A percentile compares a stretch with the other conserved stretches of the same genome.
Conservation (phyloP, 78 protist genomes). For the Cavenderia fasciculata region DNA sequence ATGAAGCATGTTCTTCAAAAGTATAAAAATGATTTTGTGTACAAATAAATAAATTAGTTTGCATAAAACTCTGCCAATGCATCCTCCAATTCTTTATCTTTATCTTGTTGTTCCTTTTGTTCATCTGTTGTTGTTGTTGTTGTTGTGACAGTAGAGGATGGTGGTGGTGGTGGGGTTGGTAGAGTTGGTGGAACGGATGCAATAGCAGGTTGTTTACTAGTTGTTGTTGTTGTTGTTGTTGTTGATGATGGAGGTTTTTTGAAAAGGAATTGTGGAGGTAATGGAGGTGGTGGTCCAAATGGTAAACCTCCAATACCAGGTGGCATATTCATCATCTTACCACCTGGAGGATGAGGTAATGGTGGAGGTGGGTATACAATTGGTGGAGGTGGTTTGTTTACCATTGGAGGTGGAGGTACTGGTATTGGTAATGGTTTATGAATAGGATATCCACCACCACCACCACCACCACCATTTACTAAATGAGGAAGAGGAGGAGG, state of each 20-base stretch:
- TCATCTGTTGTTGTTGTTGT: neutral
- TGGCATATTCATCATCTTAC: neutral
- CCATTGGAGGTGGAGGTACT: neutral
- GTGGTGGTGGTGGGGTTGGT: neutral
- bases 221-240: neutral
- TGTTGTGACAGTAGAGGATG: neutral
- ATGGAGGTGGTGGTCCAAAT: constrained; percentile 7
- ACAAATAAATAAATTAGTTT: too few relatives aligned
- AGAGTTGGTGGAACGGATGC: neutral
- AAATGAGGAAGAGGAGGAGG: too few relatives aligned
- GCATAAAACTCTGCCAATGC: constrained; percentile 45
- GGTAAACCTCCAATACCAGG: constrained; percentile 14
- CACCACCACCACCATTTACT: too few relatives aligned
- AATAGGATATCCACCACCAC: too few relatives aligned
- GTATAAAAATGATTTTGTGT: too few relatives aligned
- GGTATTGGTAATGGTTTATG: too few relatives aligned
- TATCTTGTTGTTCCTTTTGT: neutral
- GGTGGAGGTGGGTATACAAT: neutral
- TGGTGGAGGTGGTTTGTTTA: neutral
- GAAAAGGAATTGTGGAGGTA: constrained; percentile 44
- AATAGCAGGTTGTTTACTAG: too few relatives aligned
- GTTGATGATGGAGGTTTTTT: neutral
- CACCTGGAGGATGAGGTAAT: neutral
- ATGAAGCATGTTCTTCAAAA: too few relatives aligned
- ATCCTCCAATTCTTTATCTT: constrained; percentile 38